phyloP scores from a whole-genome alignment of 768 basidiomycete genomes.

The Leccinum pellstonianum region DNA sequence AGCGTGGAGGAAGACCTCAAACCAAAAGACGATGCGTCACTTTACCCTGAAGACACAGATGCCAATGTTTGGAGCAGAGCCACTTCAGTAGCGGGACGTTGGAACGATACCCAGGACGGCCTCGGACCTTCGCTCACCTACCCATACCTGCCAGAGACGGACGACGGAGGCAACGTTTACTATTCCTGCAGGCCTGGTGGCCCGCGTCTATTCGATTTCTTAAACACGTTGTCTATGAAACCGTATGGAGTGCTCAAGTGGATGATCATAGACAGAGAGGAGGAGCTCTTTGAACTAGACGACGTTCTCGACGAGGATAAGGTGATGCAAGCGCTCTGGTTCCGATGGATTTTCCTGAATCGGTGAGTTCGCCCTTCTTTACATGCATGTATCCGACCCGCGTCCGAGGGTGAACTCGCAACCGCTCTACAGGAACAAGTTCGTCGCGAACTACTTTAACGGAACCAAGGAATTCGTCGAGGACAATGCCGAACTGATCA shows the following conservation, averaged over 20 bases:
- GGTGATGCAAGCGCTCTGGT: conserved; percentile 78
- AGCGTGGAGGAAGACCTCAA: conserved; percentile 25
- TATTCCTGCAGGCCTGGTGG: conserved; percentile 70
- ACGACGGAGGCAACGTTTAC: conserved; percentile 45
- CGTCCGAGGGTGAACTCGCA: background rate
- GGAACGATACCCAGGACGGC: conserved; percentile 38
- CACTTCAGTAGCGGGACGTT: conserved; percentile 7
- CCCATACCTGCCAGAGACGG: conserved; percentile 51
- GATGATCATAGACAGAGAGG: conserved; percentile 69
- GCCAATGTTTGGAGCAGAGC: conserved; percentile 4
- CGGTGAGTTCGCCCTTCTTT: conserved; percentile 38
- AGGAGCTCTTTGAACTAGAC: conserved; percentile 71
- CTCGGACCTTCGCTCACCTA: conserved; percentile 50
- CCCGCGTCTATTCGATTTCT: conserved; percentile 60
- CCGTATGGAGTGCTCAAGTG: conserved; percentile 66
- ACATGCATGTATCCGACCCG: background rate
- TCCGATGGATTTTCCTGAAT: conserved; percentile 67
- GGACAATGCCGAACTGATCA: conserved; percentile 65
- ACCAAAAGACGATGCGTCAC: conserved; percentile 14
- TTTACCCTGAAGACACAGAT: background rate
- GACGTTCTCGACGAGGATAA: conserved; percentile 75
- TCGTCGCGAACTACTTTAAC: conserved; percentile 53
- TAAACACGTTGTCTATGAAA: conserved; percentile 58
- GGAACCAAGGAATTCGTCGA: conserved; percentile 56
- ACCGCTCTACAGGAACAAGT: conserved; percentile 41